A percentile compares a stretch with the other conserved stretches of the same genome.
phyloP scores from a whole-genome alignment of 805 yeast genomes.

The Groenewaldozyma salmanticensis region DNA sequence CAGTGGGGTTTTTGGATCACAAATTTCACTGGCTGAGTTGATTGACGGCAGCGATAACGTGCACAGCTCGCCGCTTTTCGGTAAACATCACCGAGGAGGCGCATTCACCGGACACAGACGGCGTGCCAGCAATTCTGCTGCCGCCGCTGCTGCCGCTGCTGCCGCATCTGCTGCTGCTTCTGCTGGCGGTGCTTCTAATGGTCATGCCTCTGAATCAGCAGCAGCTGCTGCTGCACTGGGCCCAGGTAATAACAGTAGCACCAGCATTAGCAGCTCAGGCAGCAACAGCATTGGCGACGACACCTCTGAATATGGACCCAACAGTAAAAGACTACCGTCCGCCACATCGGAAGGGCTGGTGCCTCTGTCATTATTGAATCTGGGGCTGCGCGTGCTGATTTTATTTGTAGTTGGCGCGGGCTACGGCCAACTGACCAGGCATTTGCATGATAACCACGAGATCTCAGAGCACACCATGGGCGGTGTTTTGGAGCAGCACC shows the following conservation, averaged over 20 bases:
- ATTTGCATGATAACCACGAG: conserved; percentile 22
- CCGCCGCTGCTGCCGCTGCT: neutral
- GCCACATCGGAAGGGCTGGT: conserved; percentile 7
- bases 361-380: conserved; percentile 11
- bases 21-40: conserved; percentile 29
- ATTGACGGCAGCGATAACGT: conserved; percentile 7
- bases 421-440: conserved; percentile 23
- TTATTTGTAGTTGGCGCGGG: conserved; percentile 23
- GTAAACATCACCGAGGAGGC: neutral
- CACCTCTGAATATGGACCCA: neutral
- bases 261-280: neutral
- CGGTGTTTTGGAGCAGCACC: conserved; percentile 12
- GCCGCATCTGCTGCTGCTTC: neutral
- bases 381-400: conserved; percentile 12
- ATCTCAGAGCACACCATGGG: conserved; percentile 1
- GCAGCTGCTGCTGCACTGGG: neutral
- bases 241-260: neutral
- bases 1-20: conserved; percentile 31
- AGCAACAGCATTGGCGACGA: neutral
- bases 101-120: neutral
- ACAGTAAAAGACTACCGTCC: conserved; percentile 1
- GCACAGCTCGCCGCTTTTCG: neutral
- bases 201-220: neutral
- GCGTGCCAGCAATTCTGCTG: neutral
- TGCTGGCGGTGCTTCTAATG: neutral